These are phyloP conservation scores for Starmerella floris DNA, from an alignment of 805 yeast genomes.

Conservation along the genomic window DNA sequence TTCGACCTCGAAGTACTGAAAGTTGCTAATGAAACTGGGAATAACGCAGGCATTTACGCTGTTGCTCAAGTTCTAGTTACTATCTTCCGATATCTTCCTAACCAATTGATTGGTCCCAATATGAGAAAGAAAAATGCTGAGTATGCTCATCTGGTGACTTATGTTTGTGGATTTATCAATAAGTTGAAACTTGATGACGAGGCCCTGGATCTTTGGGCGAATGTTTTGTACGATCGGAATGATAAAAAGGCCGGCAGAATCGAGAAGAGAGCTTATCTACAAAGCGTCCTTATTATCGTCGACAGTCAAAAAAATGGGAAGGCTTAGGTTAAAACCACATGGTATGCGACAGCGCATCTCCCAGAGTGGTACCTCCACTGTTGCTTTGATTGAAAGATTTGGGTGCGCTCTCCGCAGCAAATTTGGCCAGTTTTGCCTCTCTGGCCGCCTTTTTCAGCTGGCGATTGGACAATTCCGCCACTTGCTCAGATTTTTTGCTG, in stretches of 20 bases:
- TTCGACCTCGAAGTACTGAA: slow-evolving; percentile 26
- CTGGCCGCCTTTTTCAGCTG: slow-evolving; percentile 17
- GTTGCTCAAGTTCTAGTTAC: slow-evolving; percentile 23
- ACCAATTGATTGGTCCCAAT: slow-evolving; percentile 14
- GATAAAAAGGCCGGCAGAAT: slow-evolving; percentile 13
- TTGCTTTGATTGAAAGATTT: slow-evolving; percentile 4
- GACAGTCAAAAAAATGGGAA: neutral
- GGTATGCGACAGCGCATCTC: slow-evolving; percentile 20
- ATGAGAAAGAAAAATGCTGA: slow-evolving; percentile 3
- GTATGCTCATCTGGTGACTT: neutral
- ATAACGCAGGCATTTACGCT: slow-evolving; percentile 33
- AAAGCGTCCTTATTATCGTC: slow-evolving; percentile 11
- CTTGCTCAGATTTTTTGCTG: slow-evolving; percentile 1
- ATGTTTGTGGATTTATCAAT: slow-evolving; percentile 9
- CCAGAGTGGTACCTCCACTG: slow-evolving; percentile 20
- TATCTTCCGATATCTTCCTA: slow-evolving; percentile 16
- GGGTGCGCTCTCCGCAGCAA: slow-evolving; percentile 1
- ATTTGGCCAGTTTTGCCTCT: slow-evolving; percentile 9
- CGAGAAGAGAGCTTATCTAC: slow-evolving; percentile 15
- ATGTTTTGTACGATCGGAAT: slow-evolving; percentile 12
- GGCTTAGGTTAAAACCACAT: slow-evolving; percentile 12
- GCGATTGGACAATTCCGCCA: slow-evolving; percentile 14
- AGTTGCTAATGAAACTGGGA: slow-evolving; percentile 21
- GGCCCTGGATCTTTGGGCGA: slow-evolving; percentile 14
- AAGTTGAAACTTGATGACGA: slow-evolving; percentile 2